Evolutionary conservation across 441 rosid species (phyloP).

Genomic region (Mallotus repandus): DNA sequence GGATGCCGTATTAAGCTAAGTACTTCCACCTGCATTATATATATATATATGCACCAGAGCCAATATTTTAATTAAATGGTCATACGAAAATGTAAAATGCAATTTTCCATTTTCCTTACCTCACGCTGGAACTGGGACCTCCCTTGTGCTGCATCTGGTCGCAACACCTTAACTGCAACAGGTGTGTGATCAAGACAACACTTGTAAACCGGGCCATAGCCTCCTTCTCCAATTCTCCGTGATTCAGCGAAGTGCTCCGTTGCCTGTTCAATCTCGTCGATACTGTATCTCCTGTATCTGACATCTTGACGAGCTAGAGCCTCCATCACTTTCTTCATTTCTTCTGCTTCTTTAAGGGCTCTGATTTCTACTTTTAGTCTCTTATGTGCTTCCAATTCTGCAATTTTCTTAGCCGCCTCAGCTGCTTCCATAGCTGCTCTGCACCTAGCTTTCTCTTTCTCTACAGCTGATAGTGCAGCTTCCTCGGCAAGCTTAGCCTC

Average conservation of each 20-base stretch:
- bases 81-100: too few species aligned
- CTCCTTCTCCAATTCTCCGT: slow-evolving; percentile 38
- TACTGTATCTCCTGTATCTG: slow-evolving; percentile 34
- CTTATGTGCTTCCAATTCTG: slow-evolving; percentile 42
- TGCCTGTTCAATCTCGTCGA: slow-evolving; percentile 35
- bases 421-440: slow-evolving; percentile 44
- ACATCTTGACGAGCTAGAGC: slow-evolving; percentile 21
- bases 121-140: slow-evolving; percentile 34
- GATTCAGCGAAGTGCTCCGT: slow-evolving; percentile 24
- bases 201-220: slow-evolving; percentile 39
- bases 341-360: slow-evolving; percentile 41
- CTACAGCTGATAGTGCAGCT: slow-evolving; percentile 31
- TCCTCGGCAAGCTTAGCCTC: slow-evolving; percentile 43
- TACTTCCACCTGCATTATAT: slow-evolving; percentile 40
- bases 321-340: slow-evolving; percentile 36
- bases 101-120: slow-evolving; percentile 18
- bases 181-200: slow-evolving; percentile 35
- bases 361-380: slow-evolving; percentile 35
- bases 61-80: too few species aligned
- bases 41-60: too few species aligned
- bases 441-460: slow-evolving; percentile 42
- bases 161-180: slow-evolving; percentile 40
- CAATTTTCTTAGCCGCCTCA: slow-evolving; percentile 38
- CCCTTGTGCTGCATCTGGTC: slow-evolving; percentile 42
- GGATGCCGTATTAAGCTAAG: slow-evolving; percentile 54